Evolutionary conservation across 2,329 filamentous ascomycete genomes (phyloP).

Genomic region (Talaromyces sp.): DNA sequence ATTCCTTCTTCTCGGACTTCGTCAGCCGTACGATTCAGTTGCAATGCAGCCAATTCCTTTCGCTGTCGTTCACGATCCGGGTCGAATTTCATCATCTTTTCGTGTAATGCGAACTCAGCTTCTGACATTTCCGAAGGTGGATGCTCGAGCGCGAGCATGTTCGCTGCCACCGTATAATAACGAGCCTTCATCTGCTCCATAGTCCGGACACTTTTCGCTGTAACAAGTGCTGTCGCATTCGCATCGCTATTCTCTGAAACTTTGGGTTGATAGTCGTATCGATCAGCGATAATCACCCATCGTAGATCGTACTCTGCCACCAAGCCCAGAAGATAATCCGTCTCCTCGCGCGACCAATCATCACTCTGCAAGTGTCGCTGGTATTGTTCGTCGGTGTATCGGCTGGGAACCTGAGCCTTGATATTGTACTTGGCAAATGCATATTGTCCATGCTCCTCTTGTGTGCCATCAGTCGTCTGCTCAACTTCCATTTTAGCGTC

Average conservation of each 20-base stretch:
- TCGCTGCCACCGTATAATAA: conserved; percentile 83
- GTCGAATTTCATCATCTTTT: conserved; percentile 83
- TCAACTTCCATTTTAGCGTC: conserved; percentile 35
- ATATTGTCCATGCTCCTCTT: conserved; percentile 45
- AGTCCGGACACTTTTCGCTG: conserved; percentile 54
- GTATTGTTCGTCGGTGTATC: conserved; percentile 85
- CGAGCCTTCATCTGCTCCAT: conserved; percentile 90
- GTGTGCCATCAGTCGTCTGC: conserved; percentile 36
- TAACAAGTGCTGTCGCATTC: conserved; percentile 33
- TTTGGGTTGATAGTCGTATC: conserved; percentile 66
- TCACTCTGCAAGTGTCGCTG: conserved; percentile 66
- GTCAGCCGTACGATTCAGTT: conserved; percentile 75
- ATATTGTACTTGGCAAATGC: conserved; percentile 86
- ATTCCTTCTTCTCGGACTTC: conserved; percentile 92
- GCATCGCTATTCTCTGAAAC: conserved; percentile 25
- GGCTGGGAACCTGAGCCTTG: conserved; percentile 66
- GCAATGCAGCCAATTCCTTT: conserved; percentile 78
- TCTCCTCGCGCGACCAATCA: conserved; percentile 90
- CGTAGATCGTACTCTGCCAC: conserved; percentile 78
- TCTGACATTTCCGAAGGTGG: conserved; percentile 83
- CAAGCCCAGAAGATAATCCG: conserved; percentile 78
- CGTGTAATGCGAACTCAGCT: conserved; percentile 76
- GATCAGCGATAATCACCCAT: conserved; percentile 89
- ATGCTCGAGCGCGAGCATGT: conserved; percentile 75
- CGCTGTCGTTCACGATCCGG: conserved; percentile 72